phyloP scores from a whole-genome alignment of 2,329 filamentous ascomycete genomes.

The Leptosphaerulina australis region DNA sequence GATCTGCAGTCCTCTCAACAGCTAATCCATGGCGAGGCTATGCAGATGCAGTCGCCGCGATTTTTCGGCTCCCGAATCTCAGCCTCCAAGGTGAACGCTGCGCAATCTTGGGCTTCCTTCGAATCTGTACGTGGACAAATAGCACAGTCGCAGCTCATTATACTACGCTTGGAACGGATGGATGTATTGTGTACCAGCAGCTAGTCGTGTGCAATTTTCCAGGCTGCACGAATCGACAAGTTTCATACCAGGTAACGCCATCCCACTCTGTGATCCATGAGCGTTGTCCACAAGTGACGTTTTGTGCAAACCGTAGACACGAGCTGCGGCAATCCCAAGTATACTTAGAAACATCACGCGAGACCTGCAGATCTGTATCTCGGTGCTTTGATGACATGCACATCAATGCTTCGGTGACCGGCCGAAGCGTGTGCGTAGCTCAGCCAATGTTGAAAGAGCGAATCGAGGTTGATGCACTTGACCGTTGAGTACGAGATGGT shows the following conservation, averaged over 20 bases:
- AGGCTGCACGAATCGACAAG: too few species aligned
- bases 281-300: not conserved
- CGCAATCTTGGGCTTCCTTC: too few species aligned
- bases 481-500: not conserved
- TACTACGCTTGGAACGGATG: too few species aligned
- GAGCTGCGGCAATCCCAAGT: not conserved
- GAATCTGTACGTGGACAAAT: too few species aligned
- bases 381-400: conserved; percentile 2
- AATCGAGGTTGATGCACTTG: too few species aligned
- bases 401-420: not conserved
- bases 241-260: not conserved
- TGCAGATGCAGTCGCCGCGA: not conserved
- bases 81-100: too few species aligned
- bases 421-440: too few species aligned
- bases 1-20: conserved; percentile 6
- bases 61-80: not conserved
- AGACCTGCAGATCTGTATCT: conserved; percentile 11
- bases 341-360: conserved; percentile 3
- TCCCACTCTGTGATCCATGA: not conserved
- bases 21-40: not conserved
- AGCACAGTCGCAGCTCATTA: too few species aligned
- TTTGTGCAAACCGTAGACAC: not conserved
- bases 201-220: too few species aligned
- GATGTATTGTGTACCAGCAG: too few species aligned
- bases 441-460: too few species aligned